Percentiles rank a stretch among this genome's conserved stretches.
Evolutionary conservation across 2,329 filamentous ascomycete genomes (phyloP).

Genomic region (Myriosclerotinia curreyana): DNA sequence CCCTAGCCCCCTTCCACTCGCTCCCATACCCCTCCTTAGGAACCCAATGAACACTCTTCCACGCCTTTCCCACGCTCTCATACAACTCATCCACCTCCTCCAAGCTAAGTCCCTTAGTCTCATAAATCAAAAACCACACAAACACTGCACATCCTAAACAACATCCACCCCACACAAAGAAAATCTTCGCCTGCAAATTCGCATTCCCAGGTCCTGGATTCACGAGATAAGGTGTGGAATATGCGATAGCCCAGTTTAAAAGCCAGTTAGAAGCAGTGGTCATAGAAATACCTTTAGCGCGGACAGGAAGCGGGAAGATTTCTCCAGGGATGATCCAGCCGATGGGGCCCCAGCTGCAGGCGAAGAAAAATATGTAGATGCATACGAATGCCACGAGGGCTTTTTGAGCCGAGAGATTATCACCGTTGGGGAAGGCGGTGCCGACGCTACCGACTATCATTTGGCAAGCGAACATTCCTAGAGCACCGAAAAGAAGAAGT

Average conservation of each 20-base stretch:
- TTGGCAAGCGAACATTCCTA: constrained; percentile 82
- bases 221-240: constrained; percentile 71
- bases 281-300: constrained; percentile 63
- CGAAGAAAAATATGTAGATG: constrained; percentile 39
- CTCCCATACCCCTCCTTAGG: constrained; percentile 4
- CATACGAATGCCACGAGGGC: constrained; percentile 56
- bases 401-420: constrained; percentile 51
- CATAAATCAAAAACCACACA: constrained; percentile 55
- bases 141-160: constrained; percentile 53
- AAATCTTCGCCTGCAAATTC: constrained; percentile 39
- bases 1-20: neutral
- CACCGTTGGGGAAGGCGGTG: constrained; percentile 39
- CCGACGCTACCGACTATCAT: constrained; percentile 73
- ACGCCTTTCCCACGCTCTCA: constrained; percentile 32
- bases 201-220: constrained; percentile 40
- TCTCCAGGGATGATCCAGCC: constrained; percentile 83
- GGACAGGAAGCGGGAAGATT: constrained; percentile 80
- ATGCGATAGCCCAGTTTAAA: constrained; percentile 69
- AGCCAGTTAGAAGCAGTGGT: constrained; percentile 89
- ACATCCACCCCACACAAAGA: constrained; percentile 59
- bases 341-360: constrained; percentile 36
- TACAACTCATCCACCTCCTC: constrained; percentile 67
- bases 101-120: constrained; percentile 69
- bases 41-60: constrained; percentile 14
- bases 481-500: constrained; percentile 73